Evolutionary conservation across 2,329 filamentous ascomycete species (phyloP).

Genomic region (Colletotrichum eremochloae): DNA sequence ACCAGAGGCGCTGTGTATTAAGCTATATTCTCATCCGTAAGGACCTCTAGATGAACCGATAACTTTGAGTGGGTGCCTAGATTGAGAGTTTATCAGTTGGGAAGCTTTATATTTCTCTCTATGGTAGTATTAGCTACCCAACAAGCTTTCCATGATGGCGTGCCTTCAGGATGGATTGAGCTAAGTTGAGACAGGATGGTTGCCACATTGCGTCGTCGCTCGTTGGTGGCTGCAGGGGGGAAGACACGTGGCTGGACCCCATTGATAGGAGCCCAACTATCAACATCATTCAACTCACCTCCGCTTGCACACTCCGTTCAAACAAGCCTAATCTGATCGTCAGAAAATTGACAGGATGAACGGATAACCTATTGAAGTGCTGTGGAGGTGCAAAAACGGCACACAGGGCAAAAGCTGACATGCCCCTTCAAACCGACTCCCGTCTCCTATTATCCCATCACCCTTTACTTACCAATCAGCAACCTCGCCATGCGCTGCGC

Average conservation of each 20-base stretch:
- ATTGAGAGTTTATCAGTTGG: no score
- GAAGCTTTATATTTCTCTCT: no score
- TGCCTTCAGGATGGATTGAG: background rate
- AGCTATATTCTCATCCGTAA: no score
- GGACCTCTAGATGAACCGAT: no score
- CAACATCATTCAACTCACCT: background rate
- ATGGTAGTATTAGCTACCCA: no score
- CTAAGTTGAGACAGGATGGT: constrained; percentile 2
- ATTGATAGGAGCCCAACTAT: background rate
- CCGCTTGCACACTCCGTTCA: background rate
- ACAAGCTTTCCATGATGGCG: no score
- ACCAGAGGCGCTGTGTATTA: no score
- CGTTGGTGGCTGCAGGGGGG: background rate
- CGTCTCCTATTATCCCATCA: no score
- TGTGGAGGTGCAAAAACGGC: background rate
- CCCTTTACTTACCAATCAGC: constrained; percentile 3
- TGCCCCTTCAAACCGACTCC: no score
- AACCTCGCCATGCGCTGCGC: background rate
- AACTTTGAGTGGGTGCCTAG: no score
- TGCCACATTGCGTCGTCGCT: background rate
- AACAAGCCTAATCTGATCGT: constrained; percentile 1
- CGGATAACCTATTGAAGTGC: background rate
- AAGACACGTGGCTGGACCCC: no score
- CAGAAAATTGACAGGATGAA: background rate
- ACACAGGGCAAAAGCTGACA: background rate